Evolutionary conservation across 306 rosid species (phyloP).

Genomic region (Malus domestica): DNA sequence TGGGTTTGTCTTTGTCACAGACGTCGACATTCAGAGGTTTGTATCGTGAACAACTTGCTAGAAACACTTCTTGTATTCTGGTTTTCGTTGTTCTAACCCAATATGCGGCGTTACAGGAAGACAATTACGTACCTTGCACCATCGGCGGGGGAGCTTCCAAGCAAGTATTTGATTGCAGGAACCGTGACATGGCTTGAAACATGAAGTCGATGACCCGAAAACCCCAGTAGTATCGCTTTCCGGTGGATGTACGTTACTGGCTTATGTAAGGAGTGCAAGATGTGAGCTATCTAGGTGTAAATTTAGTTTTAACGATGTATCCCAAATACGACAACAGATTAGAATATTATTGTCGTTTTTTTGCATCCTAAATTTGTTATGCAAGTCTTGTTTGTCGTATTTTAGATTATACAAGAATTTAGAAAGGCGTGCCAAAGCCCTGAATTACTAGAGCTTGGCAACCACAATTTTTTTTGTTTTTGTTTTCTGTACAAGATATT

Average conservation of each 20-base stretch:
- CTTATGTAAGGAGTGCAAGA: neutral
- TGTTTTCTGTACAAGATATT: too few relatives aligned
- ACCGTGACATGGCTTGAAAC: slow-evolving; percentile 83
- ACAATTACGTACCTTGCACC: slow-evolving; percentile 84
- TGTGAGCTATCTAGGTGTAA: neutral
- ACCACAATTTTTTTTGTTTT: too few relatives aligned
- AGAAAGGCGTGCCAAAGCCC: too few relatives aligned
- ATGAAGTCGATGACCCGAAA: slow-evolving; percentile 21
- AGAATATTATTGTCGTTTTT: too few relatives aligned
- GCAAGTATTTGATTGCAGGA: slow-evolving; percentile 76
- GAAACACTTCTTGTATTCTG: neutral
- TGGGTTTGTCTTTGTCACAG: slow-evolving; percentile 78
- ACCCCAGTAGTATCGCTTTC: neutral
- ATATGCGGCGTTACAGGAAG: slow-evolving; percentile 52
- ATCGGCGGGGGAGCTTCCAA: slow-evolving; percentile 82
- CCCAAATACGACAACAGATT: too few relatives aligned
- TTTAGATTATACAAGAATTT: too few relatives aligned
- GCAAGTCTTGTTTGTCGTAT: too few relatives aligned
- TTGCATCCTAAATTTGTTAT: too few relatives aligned
- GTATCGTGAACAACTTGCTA: slow-evolving; percentile 8
- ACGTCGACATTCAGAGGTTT: slow-evolving; percentile 81
- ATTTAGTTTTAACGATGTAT: neutral
- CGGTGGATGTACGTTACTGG: neutral
- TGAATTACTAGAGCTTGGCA: too few relatives aligned
- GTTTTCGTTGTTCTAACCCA: slow-evolving; percentile 21